Base-by-base conservation (phyloP, 2,329 filamentous ascomycete species). In the Monosporascus sp. region DNA sequence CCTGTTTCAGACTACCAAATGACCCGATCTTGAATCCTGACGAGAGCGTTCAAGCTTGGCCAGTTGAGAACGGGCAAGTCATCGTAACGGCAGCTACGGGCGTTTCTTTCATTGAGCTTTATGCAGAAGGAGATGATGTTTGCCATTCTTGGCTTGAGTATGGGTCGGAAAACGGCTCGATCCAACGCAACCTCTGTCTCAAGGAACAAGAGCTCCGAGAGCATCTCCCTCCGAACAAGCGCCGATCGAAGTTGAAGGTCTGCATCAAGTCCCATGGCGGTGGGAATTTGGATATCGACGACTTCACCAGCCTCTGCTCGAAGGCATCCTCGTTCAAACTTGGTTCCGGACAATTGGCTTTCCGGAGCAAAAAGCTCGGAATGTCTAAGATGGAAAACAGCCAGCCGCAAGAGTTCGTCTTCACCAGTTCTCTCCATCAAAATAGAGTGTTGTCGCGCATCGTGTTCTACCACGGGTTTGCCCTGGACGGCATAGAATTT, bases 401-500 rank as follows among this genome's bases (percentile, higher is more conserved):
- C 52, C 69, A 86, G 65, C 77, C 85, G 2, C 78, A 90, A 40
- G 86, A 97, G 62, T 68, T 94, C 37, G 76, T 97, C 40, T 85
- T 95, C 57, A 81, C 87, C 43, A 89, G 86, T 64, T 81, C 85
- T 15, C 72, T 81, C 47, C 79, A 82, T 40, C 81, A 85, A 57
- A 88, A 84, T 35, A 87, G 91, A 58, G 79, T 96, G 31, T 76
- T 97, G 57, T 86, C 84, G 1, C 82, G 82, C 5, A 80, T 97
- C 53, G 81, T 84, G 55, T 78, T 96, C 15, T 95, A 91, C 65
- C 86, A 91, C 62, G 91, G 89, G 2, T 75, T 78, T 54, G 87
- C 87, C 4, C 67, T 97, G 14, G 88, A 96, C 67, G 94, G 94
- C 0, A 71, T 99, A 20, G 93, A 97, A 68, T 97, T 99, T 70